A percentile compares a stretch with the other conserved stretches of the same genome.
Conservation (phyloP, 805 yeast genomes). For the Naumovozyma dairenensis region DNA sequence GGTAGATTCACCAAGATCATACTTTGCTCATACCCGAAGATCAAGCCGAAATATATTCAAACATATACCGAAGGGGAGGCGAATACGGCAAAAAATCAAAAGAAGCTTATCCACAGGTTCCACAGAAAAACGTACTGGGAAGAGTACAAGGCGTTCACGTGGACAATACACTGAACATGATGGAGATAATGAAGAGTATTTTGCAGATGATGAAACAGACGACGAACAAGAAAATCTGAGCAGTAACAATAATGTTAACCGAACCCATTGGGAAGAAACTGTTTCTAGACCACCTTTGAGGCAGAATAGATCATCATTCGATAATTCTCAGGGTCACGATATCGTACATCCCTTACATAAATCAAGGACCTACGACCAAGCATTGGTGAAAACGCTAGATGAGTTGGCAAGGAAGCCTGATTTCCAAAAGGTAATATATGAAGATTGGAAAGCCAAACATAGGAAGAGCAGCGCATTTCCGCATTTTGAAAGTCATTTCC, state of each 20-base stretch:
- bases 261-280: not conserved
- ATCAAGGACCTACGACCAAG: constrained; percentile 40
- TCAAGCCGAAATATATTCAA: constrained; percentile 8
- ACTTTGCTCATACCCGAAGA: not conserved
- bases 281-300: not conserved
- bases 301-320: not conserved
- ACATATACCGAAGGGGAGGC: constrained; percentile 15
- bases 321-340: not conserved
- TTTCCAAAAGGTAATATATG: constrained; percentile 35
- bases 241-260: too few relatives aligned
- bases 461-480: constrained; percentile 18
- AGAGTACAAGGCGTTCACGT: not conserved
- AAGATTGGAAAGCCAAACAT: constrained; percentile 25
- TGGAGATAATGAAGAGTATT: constrained; percentile 15
- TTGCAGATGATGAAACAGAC: constrained; percentile 21
- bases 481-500: too few relatives aligned
- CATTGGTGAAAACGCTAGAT: constrained; percentile 14
- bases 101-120: constrained; percentile 14
- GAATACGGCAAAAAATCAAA: constrained; percentile 12
- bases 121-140: constrained; percentile 6
- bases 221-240: constrained; percentile 17
- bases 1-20: not conserved
- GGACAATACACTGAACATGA: constrained; percentile 2
- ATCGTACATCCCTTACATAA: constrained; percentile 12
- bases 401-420: constrained; percentile 35